Evolutionary conservation across 306 rosid species (phyloP).

Genomic region (Vachellia pachyceras): DNA sequence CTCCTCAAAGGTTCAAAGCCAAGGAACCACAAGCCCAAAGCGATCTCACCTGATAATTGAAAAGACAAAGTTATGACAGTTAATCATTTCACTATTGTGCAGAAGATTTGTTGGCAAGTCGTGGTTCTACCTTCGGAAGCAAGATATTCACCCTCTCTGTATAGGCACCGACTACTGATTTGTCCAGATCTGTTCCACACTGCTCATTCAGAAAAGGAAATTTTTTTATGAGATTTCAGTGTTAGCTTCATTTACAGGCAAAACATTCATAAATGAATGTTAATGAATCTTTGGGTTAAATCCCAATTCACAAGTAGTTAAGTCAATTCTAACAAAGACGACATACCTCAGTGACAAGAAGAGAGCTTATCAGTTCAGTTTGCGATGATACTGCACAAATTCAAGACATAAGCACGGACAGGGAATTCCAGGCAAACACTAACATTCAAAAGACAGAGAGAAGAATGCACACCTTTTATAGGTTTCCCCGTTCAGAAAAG

Average conservation of each 20-base stretch:
- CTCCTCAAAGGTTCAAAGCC: constrained; percentile 93
- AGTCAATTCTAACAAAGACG: constrained; percentile 28
- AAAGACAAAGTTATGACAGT: constrained; percentile 27
- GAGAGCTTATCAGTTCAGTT: constrained; percentile 74
- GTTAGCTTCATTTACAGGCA: constrained; percentile 28
- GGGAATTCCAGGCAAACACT: constrained; percentile 14
- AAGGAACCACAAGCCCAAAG: constrained; percentile 90
- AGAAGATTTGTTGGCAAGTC: constrained; percentile 23
- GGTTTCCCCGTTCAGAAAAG: constrained; percentile 82
- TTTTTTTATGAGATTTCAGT: constrained; percentile 31
- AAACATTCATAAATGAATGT: background rate
- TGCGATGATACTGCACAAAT: constrained; percentile 78
- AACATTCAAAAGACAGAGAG: constrained; percentile 17
- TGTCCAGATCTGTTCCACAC: constrained; percentile 88
- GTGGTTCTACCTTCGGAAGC: constrained; percentile 76
- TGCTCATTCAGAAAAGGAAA: constrained; percentile 53
- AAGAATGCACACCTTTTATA: constrained; percentile 65
- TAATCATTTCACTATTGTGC: constrained; percentile 34
- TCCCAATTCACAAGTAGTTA: background rate
- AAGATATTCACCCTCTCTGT: constrained; percentile 75
- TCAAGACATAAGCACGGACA: constrained; percentile 36
- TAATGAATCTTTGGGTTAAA: too few relatives aligned
- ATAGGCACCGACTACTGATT: constrained; percentile 61
- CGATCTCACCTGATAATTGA: constrained; percentile 82
- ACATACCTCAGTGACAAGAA: constrained; percentile 92